A percentile compares a stretch with the other conserved stretches of the same genome.
These are phyloP conservation scores for Sphagnum magellanicum DNA, from an alignment of 228 moss, liverwort and hornwort genomes.

Conservation along the genomic window DNA sequence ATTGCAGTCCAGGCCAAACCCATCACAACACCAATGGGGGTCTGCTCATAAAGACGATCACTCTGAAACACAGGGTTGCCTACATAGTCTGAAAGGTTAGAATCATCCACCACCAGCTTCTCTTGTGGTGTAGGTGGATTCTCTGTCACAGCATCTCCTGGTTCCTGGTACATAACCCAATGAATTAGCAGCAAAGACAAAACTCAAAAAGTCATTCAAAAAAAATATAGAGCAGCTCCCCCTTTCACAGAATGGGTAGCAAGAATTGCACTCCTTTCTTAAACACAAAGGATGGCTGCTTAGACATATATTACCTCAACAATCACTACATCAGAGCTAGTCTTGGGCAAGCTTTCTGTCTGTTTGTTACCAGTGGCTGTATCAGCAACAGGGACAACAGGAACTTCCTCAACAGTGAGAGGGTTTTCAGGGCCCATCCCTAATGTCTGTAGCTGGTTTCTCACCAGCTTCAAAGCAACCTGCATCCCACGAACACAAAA, in stretches of 20 bases:
- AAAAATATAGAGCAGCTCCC: neutral
- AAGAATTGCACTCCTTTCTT: no score
- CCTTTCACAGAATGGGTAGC: no score
- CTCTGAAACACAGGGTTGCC: conserved; percentile 97
- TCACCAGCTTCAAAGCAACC: conserved; percentile 92
- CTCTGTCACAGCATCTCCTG: conserved; percentile 24
- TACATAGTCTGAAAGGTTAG: conserved; percentile 84
- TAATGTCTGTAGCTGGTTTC: conserved; percentile 55
- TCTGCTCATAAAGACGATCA: conserved; percentile 91
- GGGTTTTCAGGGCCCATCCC: conserved; percentile 36
- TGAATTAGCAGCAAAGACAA: neutral
- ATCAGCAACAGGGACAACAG: conserved; percentile 22
- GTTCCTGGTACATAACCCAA: conserved; percentile 21
- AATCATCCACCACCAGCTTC: conserved; percentile 60
- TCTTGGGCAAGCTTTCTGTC: conserved; percentile 24
- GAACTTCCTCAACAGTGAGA: conserved; percentile 39
- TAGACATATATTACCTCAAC: conserved; percentile 38
- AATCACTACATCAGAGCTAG: conserved; percentile 32
- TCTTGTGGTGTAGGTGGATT: conserved; percentile 18
- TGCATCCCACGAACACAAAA: conserved; percentile 20
- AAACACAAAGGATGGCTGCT: no score
- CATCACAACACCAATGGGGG: conserved; percentile 83
- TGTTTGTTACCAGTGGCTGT: conserved; percentile 36
- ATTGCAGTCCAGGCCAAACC: conserved; percentile 99
- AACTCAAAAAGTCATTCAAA: neutral